Evolutionary conservation across 768 basidiomycete species (phyloP).

Genomic region (Phlegmacium glaucopus): DNA sequence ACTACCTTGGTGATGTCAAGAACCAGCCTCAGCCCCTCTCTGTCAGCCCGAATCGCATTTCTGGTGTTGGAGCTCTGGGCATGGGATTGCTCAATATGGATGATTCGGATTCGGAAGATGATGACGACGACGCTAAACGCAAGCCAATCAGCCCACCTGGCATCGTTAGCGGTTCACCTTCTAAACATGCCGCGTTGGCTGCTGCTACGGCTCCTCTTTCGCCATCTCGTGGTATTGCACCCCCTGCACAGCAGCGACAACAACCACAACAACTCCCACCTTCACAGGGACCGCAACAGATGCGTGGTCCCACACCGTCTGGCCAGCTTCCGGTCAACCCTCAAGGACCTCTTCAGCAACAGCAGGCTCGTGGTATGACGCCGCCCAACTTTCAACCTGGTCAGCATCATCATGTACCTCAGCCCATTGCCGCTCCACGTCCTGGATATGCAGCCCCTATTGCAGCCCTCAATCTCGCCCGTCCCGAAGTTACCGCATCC

Average conservation of each 20-base stretch:
- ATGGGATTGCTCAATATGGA: slow-evolving; percentile 29
- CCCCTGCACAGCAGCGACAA: not conserved
- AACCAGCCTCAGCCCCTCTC: slow-evolving; percentile 7
- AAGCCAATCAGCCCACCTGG: slow-evolving; percentile 6
- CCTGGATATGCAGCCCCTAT: slow-evolving; percentile 76
- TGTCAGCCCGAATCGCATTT: slow-evolving; percentile 35
- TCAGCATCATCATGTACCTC: slow-evolving; percentile 12
- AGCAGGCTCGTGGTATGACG: not conserved
- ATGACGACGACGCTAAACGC: slow-evolving; percentile 19
- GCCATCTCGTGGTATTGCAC: no score
- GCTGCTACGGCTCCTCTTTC: slow-evolving; percentile 10
- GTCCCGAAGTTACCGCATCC: slow-evolving; percentile 39
- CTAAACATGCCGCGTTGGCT: slow-evolving; percentile 21
- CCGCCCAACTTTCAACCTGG: not conserved
- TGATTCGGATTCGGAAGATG: slow-evolving; percentile 36
- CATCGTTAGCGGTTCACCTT: slow-evolving; percentile 7
- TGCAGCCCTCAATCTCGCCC: slow-evolving; percentile 57
- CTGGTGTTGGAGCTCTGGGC: slow-evolving; percentile 47
- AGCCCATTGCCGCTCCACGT: slow-evolving; percentile 61
- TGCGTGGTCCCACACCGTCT: slow-evolving; percentile 1
- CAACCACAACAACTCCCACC: slow-evolving; percentile 5
- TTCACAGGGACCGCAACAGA: slow-evolving; percentile 4
- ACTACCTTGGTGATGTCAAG: slow-evolving; percentile 41
- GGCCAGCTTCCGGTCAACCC: not conserved
- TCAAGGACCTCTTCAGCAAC: slow-evolving; percentile 1